These are phyloP conservation scores for Rutidosis leptorrhynchoides DNA, from an alignment of 129 eudicot genomes.

Conservation along the genomic window DNA sequence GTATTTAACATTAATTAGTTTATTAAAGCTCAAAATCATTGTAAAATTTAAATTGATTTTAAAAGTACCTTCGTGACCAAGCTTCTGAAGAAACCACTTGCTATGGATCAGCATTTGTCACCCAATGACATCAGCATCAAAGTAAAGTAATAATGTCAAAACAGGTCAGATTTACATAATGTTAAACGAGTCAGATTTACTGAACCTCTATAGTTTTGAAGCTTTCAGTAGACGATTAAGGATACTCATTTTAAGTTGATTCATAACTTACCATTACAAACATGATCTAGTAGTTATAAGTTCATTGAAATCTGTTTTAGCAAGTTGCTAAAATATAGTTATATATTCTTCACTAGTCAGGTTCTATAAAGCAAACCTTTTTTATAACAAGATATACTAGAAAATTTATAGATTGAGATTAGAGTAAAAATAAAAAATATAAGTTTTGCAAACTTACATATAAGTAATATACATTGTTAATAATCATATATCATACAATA, in stretches of 20 bases:
- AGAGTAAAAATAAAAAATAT: neutral
- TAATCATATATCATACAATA: neutral
- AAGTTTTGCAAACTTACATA: neutral
- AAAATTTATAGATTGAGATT: neutral
- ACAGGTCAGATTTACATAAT: neutral
- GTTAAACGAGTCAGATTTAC: neutral
- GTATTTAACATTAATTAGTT: slow-evolving; percentile 8
- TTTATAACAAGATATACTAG: neutral
- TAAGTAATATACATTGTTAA: neutral
- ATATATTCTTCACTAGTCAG: neutral
- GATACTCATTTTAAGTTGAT: neutral
- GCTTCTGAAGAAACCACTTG: slow-evolving; percentile 93
- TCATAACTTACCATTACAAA: neutral
- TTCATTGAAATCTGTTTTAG: neutral
- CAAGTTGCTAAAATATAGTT: neutral
- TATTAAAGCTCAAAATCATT: slow-evolving; percentile 2
- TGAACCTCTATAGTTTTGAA: neutral
- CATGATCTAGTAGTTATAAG: neutral
- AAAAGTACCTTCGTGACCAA: slow-evolving; percentile 80
- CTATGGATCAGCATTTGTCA: slow-evolving; percentile 34
- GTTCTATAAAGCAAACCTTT: neutral
- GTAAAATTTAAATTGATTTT: neutral
- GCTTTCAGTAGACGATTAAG: neutral
- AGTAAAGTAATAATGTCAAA: slow-evolving; percentile 9
- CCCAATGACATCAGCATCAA: slow-evolving; percentile 15